Base-by-base conservation (phyloP, 169 alveolate genomes). In the Plasmodium inui region DNA sequence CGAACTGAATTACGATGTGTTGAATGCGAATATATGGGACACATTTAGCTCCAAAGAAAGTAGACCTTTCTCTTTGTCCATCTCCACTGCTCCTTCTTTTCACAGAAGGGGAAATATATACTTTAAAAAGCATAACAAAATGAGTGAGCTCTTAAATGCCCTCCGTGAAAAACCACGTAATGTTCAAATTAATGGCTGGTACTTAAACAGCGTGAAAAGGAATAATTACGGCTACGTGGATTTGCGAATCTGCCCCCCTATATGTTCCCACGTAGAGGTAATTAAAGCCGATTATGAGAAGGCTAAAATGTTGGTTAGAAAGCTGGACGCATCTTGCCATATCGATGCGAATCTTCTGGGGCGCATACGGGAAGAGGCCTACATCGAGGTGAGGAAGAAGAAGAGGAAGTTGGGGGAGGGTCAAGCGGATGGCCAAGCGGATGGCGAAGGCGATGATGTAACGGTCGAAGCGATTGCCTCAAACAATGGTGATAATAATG, bases 11-110 rank as follows among this genome's bases (percentile, higher is more conserved):
- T 79, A 61, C 32, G 81, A 57, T 37, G 22, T 80, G 12, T 26
- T 89, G 46, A 89, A 89, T 89, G 82, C 82, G 39, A 89, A 89
- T 19, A 89, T 89, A 39, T 89, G 94, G 94, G 94, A 89, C 32
- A 32, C 74, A 19, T 89, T 79, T 22, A 80, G 73, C 22, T 19
- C 53, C 5, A 89, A 89, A 61, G 93, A 85, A 17, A 55, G 44
- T 0, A 85, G 93, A 30, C 90, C 90, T 6, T 55, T 82, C 41
- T 82, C 80, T 26, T 55, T 39, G 34, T 82, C 80, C 12, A 67
- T 67, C 30, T 67, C 76, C 8, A 17, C 90, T 17, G 19, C 46
- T n/a, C 85, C 84, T 4, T 9, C 84, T 41, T 85, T 85, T 41
- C 55, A 67, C 39, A 39, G 93, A 85, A 85, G 55, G 80, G 93